phyloP scores from a whole-genome alignment of 192 early-diverging fungal genomes.

The Fimicolochytrium jonesii region DNA sequence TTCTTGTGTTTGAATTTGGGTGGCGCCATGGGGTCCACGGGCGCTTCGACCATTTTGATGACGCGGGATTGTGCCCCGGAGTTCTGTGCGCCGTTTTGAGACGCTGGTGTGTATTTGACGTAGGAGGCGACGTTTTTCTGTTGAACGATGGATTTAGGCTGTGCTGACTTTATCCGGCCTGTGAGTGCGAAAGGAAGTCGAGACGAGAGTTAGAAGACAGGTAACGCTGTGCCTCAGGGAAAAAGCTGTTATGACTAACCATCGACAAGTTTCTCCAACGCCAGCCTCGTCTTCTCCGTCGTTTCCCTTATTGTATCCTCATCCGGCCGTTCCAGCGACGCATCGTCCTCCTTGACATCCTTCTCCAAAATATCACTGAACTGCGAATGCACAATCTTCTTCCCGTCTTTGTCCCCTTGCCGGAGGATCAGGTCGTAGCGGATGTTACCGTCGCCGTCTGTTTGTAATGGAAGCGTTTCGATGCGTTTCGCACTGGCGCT shows the following conservation, averaged over 20 bases:
- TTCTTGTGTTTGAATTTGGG: constrained; percentile 90
- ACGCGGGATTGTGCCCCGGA: constrained; percentile 83
- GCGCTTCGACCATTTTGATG: constrained; percentile 91
- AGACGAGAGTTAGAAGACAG: neutral
- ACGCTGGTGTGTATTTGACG: constrained; percentile 86
- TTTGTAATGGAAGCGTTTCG: constrained; percentile 71
- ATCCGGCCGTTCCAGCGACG: constrained; percentile 70
- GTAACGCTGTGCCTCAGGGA: neutral
- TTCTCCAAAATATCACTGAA: constrained; percentile 70
- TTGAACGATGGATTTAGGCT: constrained; percentile 54
- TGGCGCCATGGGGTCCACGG: constrained; percentile 95
- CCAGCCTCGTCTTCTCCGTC: constrained; percentile 82
- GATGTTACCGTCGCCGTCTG: constrained; percentile 84
- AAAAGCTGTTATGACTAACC: constrained; percentile 33
- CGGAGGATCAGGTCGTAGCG: constrained; percentile 85
- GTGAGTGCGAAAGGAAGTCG: neutral
- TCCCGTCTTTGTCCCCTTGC: constrained; percentile 57
- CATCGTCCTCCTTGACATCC: constrained; percentile 53
- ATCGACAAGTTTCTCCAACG: constrained; percentile 85
- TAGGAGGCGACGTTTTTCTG: constrained; percentile 66
- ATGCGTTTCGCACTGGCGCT: constrained; percentile 22
- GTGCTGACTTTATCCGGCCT: constrained; percentile 61
- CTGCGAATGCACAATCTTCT: constrained; percentile 72
- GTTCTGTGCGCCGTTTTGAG: constrained; percentile 61
- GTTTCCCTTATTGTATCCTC: constrained; percentile 74